A percentile compares a stretch with the other conserved stretches of the same genome.
phyloP scores from a whole-genome alignment of 768 basidiomycete genomes.

The Gymnopilus junonius region DNA sequence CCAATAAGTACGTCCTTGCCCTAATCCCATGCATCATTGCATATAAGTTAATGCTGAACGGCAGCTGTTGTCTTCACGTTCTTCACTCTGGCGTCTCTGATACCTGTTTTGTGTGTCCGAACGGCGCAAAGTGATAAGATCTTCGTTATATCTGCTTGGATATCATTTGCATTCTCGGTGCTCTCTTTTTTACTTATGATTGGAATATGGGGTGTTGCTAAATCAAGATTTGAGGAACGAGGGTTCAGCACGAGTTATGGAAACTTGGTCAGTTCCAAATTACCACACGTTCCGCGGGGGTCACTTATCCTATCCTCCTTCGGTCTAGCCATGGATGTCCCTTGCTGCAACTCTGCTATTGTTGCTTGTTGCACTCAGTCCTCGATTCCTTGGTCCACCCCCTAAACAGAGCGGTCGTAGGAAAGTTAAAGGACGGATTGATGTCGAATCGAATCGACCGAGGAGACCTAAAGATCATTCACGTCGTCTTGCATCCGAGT shows the following conservation, averaged over 20 bases:
- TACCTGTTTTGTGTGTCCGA: conserved; percentile 29
- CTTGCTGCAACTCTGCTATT: conserved; percentile 35
- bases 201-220: conserved; percentile 38
- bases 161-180: conserved; percentile 32
- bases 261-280: conserved; percentile 35
- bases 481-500: background rate
- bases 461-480: background rate
- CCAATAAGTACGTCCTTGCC: conserved; percentile 33
- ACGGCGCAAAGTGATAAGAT: conserved; percentile 30
- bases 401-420: conserved; percentile 10
- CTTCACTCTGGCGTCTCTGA: conserved; percentile 32
- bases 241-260: conserved; percentile 40
- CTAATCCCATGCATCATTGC: background rate
- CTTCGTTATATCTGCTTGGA: conserved; percentile 30
- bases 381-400: conserved; percentile 18
- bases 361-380: conserved; percentile 24
- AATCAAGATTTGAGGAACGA: conserved; percentile 32
- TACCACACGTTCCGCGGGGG: background rate
- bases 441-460: conserved; percentile 7
- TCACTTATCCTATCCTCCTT: background rate
- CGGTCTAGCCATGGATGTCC: conserved; percentile 39
- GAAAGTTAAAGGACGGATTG: background rate
- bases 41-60: background rate
- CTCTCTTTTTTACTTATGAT: conserved; percentile 43
- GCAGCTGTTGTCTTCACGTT: conserved; percentile 35